Evolutionary conservation across 2,329 filamentous ascomycete genomes (phyloP), one percentile per base, ranked within the genome.

Genomic region (Mariannaea elegans): DNA sequence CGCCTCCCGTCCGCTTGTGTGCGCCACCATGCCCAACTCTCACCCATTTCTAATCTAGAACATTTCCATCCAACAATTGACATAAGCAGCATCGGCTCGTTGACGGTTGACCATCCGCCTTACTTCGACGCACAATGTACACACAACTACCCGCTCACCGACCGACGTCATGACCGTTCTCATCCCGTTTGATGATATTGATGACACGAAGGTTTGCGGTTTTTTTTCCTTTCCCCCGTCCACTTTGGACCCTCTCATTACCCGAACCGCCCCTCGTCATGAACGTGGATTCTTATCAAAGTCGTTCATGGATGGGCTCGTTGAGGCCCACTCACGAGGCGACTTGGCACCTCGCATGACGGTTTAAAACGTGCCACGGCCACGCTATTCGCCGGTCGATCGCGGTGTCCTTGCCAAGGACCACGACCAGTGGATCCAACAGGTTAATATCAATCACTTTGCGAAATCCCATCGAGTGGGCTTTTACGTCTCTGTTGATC

Each of bases 321-420:
- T 7, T n/a, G 13, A 34, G 41, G 18, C 38, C 51, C 51, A 54
- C 51, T 29, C 23, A 14, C 13, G 16, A 46, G 19, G 32, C 50
- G 32, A n/a, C 31, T 42, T n/a, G 32, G 36, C 41, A 18, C 54
- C 51, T 47, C 21, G 19, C 38, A 21, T n/a, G 29, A 61, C 59
- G 48, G 59, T 65, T 47, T 61, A 59, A 60, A 69, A 60, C 61
- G 52, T 60, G 38, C 36, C 32, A 65, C 59, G 60, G 16, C 53
- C 18, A 41, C 47, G 34, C 49, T 64, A 45, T 32, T 48, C 31
- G 45, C 31, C 29, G n/a, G 23, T 23, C 3, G 41, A 18, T 34
- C 24, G 31, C 23, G 29, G 27, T 56, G 21, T 52, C 36, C 32
- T 38, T 36, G 54, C 53, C 42, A 58, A 50, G 31, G 29, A 32